A percentile compares a stretch with the other conserved stretches of the same genome.
These are phyloP conservation scores for Clathrospora elynae DNA, from an alignment of 2,329 filamentous ascomycete species.

Conservation along the genomic window DNA sequence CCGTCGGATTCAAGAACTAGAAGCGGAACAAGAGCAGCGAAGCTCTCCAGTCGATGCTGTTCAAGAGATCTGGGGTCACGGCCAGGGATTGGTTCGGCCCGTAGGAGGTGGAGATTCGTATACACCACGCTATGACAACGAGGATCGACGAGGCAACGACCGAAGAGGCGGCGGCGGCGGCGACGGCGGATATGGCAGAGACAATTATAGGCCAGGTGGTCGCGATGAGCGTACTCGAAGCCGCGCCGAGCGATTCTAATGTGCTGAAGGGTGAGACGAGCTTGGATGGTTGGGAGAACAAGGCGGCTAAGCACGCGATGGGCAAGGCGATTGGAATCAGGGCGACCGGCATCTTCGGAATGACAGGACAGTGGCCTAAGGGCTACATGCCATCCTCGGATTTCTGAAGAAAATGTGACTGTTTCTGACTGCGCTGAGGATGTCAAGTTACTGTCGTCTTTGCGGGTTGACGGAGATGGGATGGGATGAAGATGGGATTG, in stretches of 20 bases:
- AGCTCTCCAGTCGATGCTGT: neutral
- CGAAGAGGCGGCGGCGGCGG: neutral
- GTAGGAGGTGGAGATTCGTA: neutral
- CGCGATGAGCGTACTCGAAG: too few species aligned
- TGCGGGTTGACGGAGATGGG: too few species aligned
- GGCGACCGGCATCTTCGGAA: conserved; percentile 17
- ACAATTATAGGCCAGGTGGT: neutral
- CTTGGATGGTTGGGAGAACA: conserved; percentile 37
- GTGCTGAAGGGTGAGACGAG: conserved; percentile 44
- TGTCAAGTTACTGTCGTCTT: too few species aligned
- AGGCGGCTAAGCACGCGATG: conserved; percentile 33
- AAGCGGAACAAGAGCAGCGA: neutral
- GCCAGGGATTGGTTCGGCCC: neutral
- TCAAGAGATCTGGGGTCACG: neutral
- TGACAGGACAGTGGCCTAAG: conserved; percentile 25
- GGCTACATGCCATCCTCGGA: too few species aligned
- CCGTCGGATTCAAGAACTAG: too few species aligned
- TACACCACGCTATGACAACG: neutral
- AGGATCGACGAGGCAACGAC: too few species aligned
- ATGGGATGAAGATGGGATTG: too few species aligned
- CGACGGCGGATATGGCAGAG: neutral
- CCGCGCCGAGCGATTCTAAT: too few species aligned
- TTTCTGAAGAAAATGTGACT: too few species aligned
- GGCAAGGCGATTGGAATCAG: conserved; percentile 18
- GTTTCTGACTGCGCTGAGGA: too few species aligned